Percentiles rank a stretch among this genome's conserved stretches.
These are phyloP conservation scores for Glycine tomentella DNA, from an alignment of 306 rosid genomes.

Conservation along the genomic window DNA sequence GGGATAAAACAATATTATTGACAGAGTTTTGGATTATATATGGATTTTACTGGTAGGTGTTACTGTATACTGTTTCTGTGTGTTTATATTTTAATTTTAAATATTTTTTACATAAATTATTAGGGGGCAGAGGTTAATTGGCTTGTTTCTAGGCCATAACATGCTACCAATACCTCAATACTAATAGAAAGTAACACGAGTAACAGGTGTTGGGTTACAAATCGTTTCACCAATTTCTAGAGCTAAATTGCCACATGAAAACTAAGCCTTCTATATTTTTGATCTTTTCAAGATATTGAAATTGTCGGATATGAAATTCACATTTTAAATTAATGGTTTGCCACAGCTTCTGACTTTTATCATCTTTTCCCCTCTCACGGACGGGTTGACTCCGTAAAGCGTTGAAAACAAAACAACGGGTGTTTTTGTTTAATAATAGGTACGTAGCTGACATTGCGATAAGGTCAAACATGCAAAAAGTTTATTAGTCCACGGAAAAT, in stretches of 20 bases:
- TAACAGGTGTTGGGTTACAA: no score
- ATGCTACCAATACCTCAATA: no score
- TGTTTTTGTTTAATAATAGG: neutral
- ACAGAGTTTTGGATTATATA: no score
- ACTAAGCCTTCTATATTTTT: neutral
- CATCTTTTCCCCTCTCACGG: neutral
- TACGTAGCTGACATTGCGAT: neutral
- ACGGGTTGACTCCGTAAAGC: constrained; percentile 3
- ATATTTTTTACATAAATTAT: no score
- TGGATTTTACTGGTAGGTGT: no score
- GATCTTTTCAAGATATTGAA: neutral
- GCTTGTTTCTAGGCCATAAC: no score
- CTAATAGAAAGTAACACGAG: no score
- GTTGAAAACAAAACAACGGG: constrained; percentile 1
- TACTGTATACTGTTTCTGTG: no score
- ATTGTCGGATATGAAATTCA: neutral
- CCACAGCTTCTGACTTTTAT: neutral
- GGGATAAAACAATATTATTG: no score
- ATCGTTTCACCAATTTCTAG: neutral
- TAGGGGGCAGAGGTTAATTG: no score
- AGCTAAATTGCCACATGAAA: neutral
- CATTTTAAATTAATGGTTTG: neutral
- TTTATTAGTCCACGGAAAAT: neutral
- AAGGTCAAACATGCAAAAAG: constrained; percentile 1
- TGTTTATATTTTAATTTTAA: no score